Percentiles rank a stretch among this genome's conserved stretches.
phyloP scores from a whole-genome alignment of 495 filamentous ascomycete genomes.

The Neurospora sublineolata region DNA sequence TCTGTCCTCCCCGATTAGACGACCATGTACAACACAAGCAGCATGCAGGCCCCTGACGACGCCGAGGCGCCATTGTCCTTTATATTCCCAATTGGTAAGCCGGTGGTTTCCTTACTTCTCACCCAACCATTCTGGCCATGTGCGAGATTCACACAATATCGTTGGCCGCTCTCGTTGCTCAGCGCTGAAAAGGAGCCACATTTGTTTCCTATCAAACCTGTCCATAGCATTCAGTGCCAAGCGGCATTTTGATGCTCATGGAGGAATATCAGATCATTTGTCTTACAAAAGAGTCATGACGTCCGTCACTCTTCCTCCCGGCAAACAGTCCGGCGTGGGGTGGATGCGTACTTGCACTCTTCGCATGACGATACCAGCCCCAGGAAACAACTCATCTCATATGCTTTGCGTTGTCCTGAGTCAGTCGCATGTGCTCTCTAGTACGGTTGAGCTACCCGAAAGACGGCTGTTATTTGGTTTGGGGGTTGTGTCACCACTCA shows the following conservation, averaged over 20 bases:
- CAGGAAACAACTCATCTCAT: neutral
- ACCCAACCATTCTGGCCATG: slow-evolving; percentile 37
- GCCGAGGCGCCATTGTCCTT: slow-evolving; percentile 28
- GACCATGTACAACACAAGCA: slow-evolving; percentile 16
- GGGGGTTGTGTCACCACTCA: neutral
- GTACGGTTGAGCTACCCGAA: neutral
- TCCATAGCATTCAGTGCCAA: slow-evolving; percentile 13
- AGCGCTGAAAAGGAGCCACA: neutral
- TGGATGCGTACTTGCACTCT: neutral
- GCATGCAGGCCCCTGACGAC: slow-evolving; percentile 35
- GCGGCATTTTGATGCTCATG: slow-evolving; percentile 3
- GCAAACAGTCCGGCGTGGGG: neutral
- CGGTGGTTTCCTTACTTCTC: slow-evolving; percentile 16
- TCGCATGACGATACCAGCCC: neutral
- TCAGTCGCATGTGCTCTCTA: neutral
- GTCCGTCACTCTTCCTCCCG: neutral
- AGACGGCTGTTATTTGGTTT: neutral
- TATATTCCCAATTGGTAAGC: slow-evolving; percentile 42
- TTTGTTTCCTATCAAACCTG: slow-evolving; percentile 8
- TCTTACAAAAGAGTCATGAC: neutral
- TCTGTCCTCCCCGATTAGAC: slow-evolving; percentile 4
- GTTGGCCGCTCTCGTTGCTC: slow-evolving; percentile 23
- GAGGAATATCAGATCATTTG: neutral
- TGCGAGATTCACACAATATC: slow-evolving; percentile 23
- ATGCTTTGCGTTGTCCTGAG: neutral